Base-by-base conservation (phyloP, 2,329 filamentous ascomycete genomes). In the Fusarium domesticum region DNA sequence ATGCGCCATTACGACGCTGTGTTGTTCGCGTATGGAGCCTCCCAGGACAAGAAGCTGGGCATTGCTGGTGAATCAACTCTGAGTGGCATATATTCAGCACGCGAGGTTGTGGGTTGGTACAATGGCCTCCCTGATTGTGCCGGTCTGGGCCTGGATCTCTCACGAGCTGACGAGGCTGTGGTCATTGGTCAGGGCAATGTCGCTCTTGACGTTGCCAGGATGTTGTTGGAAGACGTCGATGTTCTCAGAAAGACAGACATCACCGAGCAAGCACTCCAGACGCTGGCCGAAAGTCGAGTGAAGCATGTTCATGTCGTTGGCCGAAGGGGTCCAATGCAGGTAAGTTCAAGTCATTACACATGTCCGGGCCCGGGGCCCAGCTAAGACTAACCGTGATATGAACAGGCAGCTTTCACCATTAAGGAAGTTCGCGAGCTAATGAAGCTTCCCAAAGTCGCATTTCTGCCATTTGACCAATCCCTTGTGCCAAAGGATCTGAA, bases 41-140 rank as follows among this genome's bases (percentile, higher is more conserved):
- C 89, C 1, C 80, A 87, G 62, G 93, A 98, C 64, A 84, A 83
- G 52, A 82, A 78, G 43, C 75, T 98, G 1, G 84, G 81, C 0
- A 83, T 98, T 28, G 83, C 86, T 0, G 91, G 92, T 7, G 93
- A 98, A 61, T 77, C 84, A 4, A 66, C 69, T 6, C 70, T 93
- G 6, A 73, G 76, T 18, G 89, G 88, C 3, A 82, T 97, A 15
- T 85, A 90, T 63, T 96, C 91, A 6, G 93, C 93, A 2, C 81
- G 93, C 19, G 85, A 90, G 31, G 96, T 97, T 64, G 93, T 98
- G 2, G 93, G 91, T 15, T 98, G 93, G 93, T 98, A 98, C 68
- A 98, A 98, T 66, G 93, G 93, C 3, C 76, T 96, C 3, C 93
- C 93, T 0, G 87, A 95, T 57, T 87, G 87, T 62, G 78, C 85